Conservation (phyloP, 2,329 filamentous ascomycete genomes). For the Stagonosporopsis vannaccii region DNA sequence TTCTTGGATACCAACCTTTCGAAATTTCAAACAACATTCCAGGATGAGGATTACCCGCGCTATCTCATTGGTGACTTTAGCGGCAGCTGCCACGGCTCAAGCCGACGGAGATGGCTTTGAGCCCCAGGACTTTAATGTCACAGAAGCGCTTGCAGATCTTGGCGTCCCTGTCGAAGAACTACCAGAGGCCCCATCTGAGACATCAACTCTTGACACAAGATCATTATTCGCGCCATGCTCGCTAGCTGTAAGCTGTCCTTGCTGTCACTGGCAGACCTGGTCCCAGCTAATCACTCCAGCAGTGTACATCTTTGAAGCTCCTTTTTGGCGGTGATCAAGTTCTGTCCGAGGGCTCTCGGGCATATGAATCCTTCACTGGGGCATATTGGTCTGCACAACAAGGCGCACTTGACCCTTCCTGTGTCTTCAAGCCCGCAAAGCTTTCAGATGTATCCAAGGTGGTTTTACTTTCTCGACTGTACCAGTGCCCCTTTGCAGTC, state of each 20-base stretch:
- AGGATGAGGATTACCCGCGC: not conserved
- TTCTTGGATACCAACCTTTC: not conserved
- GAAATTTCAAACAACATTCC: not conserved
- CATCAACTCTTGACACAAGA: constrained; percentile 9
- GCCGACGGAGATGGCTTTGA: constrained; percentile 21
- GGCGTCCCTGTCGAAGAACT: constrained; percentile 29
- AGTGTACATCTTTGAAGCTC: constrained; percentile 34
- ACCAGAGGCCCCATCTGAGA: constrained; percentile 14
- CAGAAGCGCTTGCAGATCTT: constrained; percentile 27
- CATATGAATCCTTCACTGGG: constrained; percentile 32
- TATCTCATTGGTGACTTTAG: not conserved
- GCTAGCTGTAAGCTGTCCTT: constrained; percentile 26
- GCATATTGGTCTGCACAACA: constrained; percentile 42
- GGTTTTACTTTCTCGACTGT: constrained; percentile 31
- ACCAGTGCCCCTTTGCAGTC: constrained; percentile 51
- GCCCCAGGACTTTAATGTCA: constrained; percentile 28
- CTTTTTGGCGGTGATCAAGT: constrained; percentile 33
- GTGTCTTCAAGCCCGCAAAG: constrained; percentile 37
- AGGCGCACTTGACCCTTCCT: constrained; percentile 30
- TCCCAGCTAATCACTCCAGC: not conserved
- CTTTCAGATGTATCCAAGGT: constrained; percentile 29
- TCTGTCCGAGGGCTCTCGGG: constrained; percentile 15
- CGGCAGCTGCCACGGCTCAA: constrained; percentile 6
- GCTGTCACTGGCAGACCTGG: not conserved
- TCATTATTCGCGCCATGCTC: constrained; percentile 22